Evolutionary conservation across 371 early-diverging fungal genomes (phyloP), one percentile per base, ranked within the genome.

Genomic region (Rhizopus stolonifer): DNA sequence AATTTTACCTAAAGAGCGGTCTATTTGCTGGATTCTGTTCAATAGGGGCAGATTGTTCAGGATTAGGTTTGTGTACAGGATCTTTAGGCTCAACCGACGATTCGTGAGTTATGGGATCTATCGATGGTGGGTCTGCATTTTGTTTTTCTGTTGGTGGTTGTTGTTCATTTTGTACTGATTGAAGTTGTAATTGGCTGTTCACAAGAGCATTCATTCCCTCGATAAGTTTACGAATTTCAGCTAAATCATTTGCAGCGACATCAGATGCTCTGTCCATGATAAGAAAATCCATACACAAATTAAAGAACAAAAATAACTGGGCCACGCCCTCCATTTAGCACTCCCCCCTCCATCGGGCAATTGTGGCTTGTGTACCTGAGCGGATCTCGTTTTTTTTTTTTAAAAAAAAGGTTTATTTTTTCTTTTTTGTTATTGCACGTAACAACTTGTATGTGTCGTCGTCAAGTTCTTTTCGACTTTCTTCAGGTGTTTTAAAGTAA

Each of bases 201-300:
- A 73, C 67, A 13, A 77, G 54, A 18, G 73, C 70, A 56, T 70
- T 76, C 73, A 77, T 77, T 24, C 73, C 72, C 50, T 77, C 77
- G 40, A 77, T 73, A 17, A 77, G 61, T 48, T 77, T 77, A 46
- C 77, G 49, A 17, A 77, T 71, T 53, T 77, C 74, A 43, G 77
- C 77, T 45, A 77, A 54, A 51, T 77, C 77, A 40, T 69, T 73
- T 10, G 73, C 77, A 43, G 75, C 75, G 46, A 67, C 67, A 57
- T 73, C 74, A 21, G 73, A 61, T 43, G 69, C 73, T 69, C 74
- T 69, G 40, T 73, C 74, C 70, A 73, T 38, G 5, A 49, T 25
- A 33, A 56, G 49, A 31, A 46, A 57, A 22, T 50, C 46, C 58
- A 57, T 57, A 44, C 14, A 23, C 24, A 23, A 14, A 26, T n/a